phyloP scores from a whole-genome alignment of 305 asterid species.

The Solanum chacoense region DNA sequence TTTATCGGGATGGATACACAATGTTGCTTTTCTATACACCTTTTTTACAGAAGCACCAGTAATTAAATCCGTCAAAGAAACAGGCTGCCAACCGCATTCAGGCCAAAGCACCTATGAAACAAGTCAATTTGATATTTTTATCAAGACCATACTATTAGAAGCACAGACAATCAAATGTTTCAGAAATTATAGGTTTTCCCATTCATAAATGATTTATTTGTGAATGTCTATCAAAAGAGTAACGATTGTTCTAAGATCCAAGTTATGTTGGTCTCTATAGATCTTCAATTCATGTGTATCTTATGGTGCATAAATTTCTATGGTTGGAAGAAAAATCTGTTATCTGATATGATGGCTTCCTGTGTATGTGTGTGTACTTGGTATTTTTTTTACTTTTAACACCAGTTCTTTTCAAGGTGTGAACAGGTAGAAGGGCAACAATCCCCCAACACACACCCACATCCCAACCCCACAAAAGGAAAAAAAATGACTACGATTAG shows the following conservation, averaged over 20 bases:
- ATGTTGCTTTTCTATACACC: slow-evolving; percentile 17
- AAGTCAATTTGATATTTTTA: neutral
- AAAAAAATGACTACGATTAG: neutral
- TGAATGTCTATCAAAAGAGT: neutral
- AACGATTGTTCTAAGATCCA: neutral
- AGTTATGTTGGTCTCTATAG: neutral
- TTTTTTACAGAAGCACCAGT: slow-evolving; percentile 19
- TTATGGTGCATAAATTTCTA: neutral
- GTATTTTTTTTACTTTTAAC: neutral
- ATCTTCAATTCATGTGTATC: neutral
- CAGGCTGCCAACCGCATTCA: slow-evolving; percentile 21
- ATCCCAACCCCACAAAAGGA: neutral
- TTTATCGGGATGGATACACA: slow-evolving; percentile 20
- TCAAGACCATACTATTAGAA: neutral
- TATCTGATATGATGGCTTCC: neutral
- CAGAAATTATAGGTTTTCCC: neutral
- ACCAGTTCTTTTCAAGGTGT: neutral
- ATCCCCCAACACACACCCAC: neutral
- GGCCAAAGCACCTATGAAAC: slow-evolving; percentile 17
- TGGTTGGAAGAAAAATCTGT: neutral
- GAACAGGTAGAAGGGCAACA: neutral
- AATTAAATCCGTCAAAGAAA: slow-evolving; percentile 20
- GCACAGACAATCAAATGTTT: neutral
- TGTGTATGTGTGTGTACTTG: neutral
- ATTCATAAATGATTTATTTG: neutral